A percentile compares a stretch with the other conserved stretches of the same genome.
These are phyloP conservation scores for Alternaria arborescens DNA, from an alignment of 2,329 filamentous ascomycete species.

Conservation along the genomic window DNA sequence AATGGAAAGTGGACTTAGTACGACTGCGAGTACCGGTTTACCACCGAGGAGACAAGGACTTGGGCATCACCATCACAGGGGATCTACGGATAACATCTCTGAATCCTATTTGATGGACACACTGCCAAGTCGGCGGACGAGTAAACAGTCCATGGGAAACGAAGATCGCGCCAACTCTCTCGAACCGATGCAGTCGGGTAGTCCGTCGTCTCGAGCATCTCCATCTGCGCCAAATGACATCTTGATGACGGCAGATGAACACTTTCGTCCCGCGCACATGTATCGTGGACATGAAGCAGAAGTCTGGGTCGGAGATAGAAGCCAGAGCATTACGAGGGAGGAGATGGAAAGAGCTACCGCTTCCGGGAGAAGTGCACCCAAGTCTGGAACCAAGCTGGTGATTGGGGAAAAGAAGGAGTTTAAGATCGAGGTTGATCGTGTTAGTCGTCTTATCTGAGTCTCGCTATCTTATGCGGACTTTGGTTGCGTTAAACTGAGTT, in stretches of 20 bases:
- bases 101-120: constrained; percentile 29
- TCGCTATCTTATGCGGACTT: background rate
- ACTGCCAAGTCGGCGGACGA: constrained; percentile 11
- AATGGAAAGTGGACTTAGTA: background rate
- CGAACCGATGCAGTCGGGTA: background rate
- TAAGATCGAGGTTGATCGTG: constrained; percentile 38
- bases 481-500: background rate
- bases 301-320: constrained; percentile 33
- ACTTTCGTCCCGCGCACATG: constrained; percentile 35
- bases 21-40: background rate
- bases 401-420: constrained; percentile 45
- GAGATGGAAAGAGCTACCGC: constrained; percentile 16
- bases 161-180: background rate
- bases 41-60: background rate
- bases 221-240: background rate
- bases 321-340: constrained; percentile 23
- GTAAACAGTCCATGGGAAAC: constrained; percentile 11
- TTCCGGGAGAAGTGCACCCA: background rate
- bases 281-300: constrained; percentile 31
- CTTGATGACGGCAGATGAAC: constrained; percentile 26
- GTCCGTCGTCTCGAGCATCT: constrained; percentile 15
- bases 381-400: constrained; percentile 32
- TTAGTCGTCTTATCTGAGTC: constrained; percentile 20
- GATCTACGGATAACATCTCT: constrained; percentile 9
- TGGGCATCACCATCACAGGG: background rate